Base-by-base conservation (phyloP, 2,329 filamentous ascomycete genomes). In the Cordyceps fumosorosea region DNA sequence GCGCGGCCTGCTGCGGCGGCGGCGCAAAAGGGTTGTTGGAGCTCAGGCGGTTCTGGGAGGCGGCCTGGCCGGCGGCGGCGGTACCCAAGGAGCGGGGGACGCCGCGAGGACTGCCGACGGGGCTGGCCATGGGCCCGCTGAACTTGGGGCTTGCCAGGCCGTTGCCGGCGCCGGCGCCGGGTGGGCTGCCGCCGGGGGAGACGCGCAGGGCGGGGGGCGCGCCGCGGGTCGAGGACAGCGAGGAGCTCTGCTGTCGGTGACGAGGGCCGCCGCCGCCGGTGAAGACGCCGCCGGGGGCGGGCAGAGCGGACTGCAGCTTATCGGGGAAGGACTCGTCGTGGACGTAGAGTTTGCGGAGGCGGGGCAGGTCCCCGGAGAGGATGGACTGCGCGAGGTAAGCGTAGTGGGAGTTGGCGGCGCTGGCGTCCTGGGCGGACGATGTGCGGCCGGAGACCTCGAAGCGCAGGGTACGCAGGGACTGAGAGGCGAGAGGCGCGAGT, bases 361-460 rank as follows among this genome's bases (percentile, higher is more conserved):
- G 84, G 1, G 92, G 91, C 8, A 98, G 81, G 8, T 85, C 84
- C 65, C 88, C 89, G 18, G 86, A 83, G 64, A 95, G 84, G 37
- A 98, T 84, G 0, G 91, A 96, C n/a, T 84, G 84, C 29, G 91
- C 87, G 22, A 98, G 84, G 74, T 96, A 96, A 64, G 85, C 84
- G 74, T 97, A 96, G 77, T 96, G 96, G 20, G 82, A 82, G 11
- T 78, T 74, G 0, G 82, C 82, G 26, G 82, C 77, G 64, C 75
- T 79, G 10, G 80, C 76, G 64, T 85, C 89, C 12, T 86, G 80
- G 24, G 85, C 84, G 0, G 84, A 77, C 4, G 78, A 73, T 0
- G 84, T 76, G 11, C 79, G 78, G 3, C 85, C 81, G 12, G 85
- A 88, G 71, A 98, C 90, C 74, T 97, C 93, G 71, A 88, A 97